A percentile compares a stretch with the other conserved stretches of the same genome.
Conservation (phyloP, 768 basidiomycete genomes). For the Phaeotremella fagi region DNA sequence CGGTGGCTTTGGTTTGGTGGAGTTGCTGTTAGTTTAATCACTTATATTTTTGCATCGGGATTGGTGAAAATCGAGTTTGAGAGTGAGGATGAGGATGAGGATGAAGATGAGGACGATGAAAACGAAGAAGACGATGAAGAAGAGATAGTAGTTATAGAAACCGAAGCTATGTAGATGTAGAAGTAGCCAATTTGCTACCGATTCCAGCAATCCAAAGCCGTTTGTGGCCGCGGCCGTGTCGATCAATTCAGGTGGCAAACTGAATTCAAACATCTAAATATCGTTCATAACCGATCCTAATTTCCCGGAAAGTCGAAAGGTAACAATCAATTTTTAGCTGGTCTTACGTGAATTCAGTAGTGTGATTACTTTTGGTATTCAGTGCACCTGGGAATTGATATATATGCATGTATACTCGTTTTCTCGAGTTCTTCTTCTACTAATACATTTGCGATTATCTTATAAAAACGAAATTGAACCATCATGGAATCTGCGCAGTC, state of each 20-base stretch:
- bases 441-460: background rate
- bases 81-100: slow-evolving; percentile 2
- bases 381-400: no score
- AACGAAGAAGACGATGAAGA: slow-evolving; percentile 14
- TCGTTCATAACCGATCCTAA: background rate
- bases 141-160: slow-evolving; percentile 6
- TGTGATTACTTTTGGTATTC: no score
- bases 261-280: background rate
- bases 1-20: slow-evolving; percentile 40
- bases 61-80: slow-evolving; percentile 28
- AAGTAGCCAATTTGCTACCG: background rate
- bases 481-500: background rate
- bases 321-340: no score
- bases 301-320: no score
- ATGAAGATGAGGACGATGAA: slow-evolving; percentile 4
- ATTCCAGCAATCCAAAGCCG: background rate
- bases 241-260: background rate
- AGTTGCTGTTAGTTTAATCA: slow-evolving; percentile 30
- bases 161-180: background rate
- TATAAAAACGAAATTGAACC: background rate
- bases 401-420: no score
- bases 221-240: background rate
- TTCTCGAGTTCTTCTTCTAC: background rate
- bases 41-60: slow-evolving; percentile 37
- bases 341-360: no score